phyloP scores from a whole-genome alignment of 768 basidiomycete species.

The Phylloporus sp. region DNA sequence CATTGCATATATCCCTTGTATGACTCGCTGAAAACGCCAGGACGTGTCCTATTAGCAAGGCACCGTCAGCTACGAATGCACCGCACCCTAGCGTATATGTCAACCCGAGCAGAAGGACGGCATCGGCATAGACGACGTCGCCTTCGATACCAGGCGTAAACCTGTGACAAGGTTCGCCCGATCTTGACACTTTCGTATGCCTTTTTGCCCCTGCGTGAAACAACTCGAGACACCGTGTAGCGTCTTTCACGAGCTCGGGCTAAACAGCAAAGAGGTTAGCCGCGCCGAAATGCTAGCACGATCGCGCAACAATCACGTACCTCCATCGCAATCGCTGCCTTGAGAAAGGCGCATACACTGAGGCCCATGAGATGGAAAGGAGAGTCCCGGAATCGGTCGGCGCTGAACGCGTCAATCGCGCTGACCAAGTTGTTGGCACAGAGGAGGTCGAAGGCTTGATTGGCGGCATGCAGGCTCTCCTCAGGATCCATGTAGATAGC shows the following conservation, averaged over 20 bases:
- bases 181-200: conserved; percentile 37
- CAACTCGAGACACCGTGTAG: conserved; percentile 47
- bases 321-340: conserved; percentile 79
- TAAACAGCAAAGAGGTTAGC: conserved; percentile 22
- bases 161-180: conserved; percentile 29
- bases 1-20: conserved; percentile 79
- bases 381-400: conserved; percentile 35
- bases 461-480: conserved; percentile 32
- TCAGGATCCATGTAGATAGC: conserved; percentile 22
- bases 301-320: conserved; percentile 33
- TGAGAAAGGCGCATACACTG: conserved; percentile 68
- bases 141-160: conserved; percentile 67
- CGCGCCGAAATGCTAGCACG: background rate
- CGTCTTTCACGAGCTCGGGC: conserved; percentile 61
- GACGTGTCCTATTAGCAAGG: conserved; percentile 1
- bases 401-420: conserved; percentile 46
- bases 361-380: conserved; percentile 71
- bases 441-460: conserved; percentile 59
- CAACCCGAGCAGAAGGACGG: conserved; percentile 63
- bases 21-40: conserved; percentile 49
- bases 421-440: conserved; percentile 62
- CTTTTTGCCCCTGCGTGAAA: conserved; percentile 61
- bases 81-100: conserved; percentile 64
- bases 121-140: conserved; percentile 72
- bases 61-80: background rate